Conservation (phyloP, 306 rosid genomes). For the Glycine latifolia region DNA sequence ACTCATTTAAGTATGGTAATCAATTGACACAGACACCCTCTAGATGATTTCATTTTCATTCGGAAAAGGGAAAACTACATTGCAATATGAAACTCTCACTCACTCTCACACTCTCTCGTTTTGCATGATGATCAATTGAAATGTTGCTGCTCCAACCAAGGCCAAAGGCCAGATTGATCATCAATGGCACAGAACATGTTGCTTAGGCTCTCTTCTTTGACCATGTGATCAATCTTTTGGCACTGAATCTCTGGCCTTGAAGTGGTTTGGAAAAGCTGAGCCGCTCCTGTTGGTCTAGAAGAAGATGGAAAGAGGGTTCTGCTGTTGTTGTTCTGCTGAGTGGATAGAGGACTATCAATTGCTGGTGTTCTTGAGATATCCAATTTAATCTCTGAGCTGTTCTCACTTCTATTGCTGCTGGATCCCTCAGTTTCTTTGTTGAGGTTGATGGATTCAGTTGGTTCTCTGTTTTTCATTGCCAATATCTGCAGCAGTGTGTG, state of each 20-base stretch:
- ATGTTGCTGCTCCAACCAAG: constrained; percentile 89
- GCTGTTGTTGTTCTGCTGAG: constrained; percentile 58
- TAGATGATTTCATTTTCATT: constrained; percentile 35
- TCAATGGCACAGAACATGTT: constrained; percentile 87
- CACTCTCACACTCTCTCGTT: not conserved
- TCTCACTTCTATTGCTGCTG: constrained; percentile 89
- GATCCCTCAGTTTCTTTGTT: constrained; percentile 94
- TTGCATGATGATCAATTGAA: constrained; percentile 63
- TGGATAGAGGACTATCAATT: constrained; percentile 77
- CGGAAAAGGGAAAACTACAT: constrained; percentile 28
- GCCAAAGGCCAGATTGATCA: constrained; percentile 90
- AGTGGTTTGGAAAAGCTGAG: constrained; percentile 78
- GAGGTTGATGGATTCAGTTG: constrained; percentile 85
- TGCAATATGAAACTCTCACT: constrained; percentile 23
- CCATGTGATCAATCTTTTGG: constrained; percentile 71
- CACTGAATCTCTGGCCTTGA: constrained; percentile 70
- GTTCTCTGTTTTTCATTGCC: constrained; percentile 89
- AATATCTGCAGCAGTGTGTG: constrained; percentile 59
- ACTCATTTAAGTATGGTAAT: constrained; percentile 54
- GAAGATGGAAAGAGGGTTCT: constrained; percentile 68
- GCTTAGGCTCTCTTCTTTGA: constrained; percentile 80
- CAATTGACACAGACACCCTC: constrained; percentile 26
- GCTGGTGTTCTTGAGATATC: constrained; percentile 83
- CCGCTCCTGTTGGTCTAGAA: constrained; percentile 64
- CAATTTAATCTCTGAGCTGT: constrained; percentile 84